A percentile compares a stretch with the other conserved stretches of the same genome.
Conservation (phyloP, 192 early-diverging fungal genomes). For the Entomortierella parvispora region DNA sequence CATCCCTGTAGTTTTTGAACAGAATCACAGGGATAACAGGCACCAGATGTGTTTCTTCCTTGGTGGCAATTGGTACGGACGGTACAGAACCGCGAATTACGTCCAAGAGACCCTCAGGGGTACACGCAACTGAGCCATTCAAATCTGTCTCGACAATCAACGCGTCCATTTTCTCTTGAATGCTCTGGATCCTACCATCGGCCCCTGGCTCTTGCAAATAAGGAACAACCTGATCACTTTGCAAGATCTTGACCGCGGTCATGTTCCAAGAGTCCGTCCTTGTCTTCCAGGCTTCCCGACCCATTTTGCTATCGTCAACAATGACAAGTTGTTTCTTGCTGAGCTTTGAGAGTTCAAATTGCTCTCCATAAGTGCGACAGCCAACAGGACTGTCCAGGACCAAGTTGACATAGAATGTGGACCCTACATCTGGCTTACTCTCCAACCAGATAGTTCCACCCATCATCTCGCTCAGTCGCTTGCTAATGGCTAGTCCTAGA, state of each 20-base stretch:
- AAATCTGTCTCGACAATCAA: conserved; percentile 42
- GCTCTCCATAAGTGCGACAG: conserved; percentile 33
- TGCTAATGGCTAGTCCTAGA: conserved; percentile 75
- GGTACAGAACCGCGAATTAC: conserved; percentile 3
- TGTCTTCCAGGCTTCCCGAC: conserved; percentile 39
- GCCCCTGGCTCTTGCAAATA: conserved; percentile 10
- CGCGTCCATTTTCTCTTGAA: conserved; percentile 42
- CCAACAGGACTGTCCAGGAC: conserved; percentile 50
- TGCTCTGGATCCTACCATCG: not conserved
- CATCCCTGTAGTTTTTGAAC: conserved; percentile 43
- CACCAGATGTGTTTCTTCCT: too few relatives aligned
- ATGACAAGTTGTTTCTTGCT: conserved; percentile 35
- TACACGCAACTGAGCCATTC: conserved; percentile 7
- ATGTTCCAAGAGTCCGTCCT: conserved; percentile 34
- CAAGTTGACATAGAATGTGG: conserved; percentile 62
- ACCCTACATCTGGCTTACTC: conserved; percentile 62
- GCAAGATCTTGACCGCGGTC: conserved; percentile 28
- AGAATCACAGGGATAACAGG: conserved; percentile 36
- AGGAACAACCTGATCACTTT: conserved; percentile 22
- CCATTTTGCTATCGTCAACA: conserved; percentile 31
- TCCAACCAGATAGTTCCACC: conserved; percentile 71
- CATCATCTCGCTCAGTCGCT: conserved; percentile 69
- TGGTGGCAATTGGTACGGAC: not conserved
- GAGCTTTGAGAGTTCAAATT: conserved; percentile 37
- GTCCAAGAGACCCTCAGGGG: conserved; percentile 35